phyloP scores from a whole-genome alignment of 805 yeast species.

The Kregervanrija fluxuum region DNA sequence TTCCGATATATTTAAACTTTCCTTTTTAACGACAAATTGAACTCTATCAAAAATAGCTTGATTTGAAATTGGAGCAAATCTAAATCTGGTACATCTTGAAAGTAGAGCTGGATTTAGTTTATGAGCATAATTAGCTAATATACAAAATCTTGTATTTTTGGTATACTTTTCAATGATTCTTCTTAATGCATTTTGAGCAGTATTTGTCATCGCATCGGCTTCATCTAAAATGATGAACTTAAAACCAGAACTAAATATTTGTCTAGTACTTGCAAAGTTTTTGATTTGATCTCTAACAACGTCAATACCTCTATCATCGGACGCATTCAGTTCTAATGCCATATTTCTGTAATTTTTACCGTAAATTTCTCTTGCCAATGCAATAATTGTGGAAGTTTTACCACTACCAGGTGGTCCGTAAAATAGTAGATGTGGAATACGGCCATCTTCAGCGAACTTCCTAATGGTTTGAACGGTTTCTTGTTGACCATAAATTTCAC shows the following conservation, averaged over 20 bases:
- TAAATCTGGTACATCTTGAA: conserved; percentile 90
- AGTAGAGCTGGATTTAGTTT: conserved; percentile 91
- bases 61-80: conserved; percentile 75
- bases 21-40: conserved; percentile 60
- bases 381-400: conserved; percentile 81
- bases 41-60: conserved; percentile 65
- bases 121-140: conserved; percentile 92
- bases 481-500: conserved; percentile 87
- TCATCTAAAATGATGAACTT: conserved; percentile 90
- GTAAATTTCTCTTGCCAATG: conserved; percentile 79
- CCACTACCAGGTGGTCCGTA: conserved; percentile 97
- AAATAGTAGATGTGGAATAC: conserved; percentile 84
- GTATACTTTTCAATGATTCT: conserved; percentile 88
- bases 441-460: conserved; percentile 74
- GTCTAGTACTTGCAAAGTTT: conserved; percentile 92
- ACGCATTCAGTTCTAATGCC: conserved; percentile 93
- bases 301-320: conserved; percentile 96
- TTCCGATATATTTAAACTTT: conserved; percentile 47
- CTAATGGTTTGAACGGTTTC: conserved; percentile 81
- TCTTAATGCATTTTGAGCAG: conserved; percentile 77
- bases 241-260: conserved; percentile 80
- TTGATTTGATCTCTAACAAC: conserved; percentile 97
- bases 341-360: conserved; percentile 77
- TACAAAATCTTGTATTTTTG: conserved; percentile 90
- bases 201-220: conserved; percentile 91